phyloP scores from a whole-genome alignment of 2,329 filamentous ascomycete species.

The Tolypocladium paradoxum region DNA sequence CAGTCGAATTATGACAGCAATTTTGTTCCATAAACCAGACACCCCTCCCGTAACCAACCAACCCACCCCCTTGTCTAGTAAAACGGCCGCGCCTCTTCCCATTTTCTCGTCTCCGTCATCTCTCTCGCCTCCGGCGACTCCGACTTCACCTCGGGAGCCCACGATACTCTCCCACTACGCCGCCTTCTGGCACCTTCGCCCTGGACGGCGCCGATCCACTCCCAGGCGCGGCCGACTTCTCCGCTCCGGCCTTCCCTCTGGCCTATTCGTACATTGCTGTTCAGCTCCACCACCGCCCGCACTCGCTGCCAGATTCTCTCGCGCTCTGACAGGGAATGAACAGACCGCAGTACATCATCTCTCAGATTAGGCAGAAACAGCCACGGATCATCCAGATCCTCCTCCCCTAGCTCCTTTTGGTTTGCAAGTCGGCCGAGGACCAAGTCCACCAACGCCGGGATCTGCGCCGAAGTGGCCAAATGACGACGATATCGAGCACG shows the following conservation, averaged over 20 bases:
- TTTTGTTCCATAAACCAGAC: not conserved
- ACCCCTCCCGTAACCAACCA: not conserved
- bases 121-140: conserved; percentile 18
- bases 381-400: conserved; percentile 60
- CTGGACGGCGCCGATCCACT: conserved; percentile 53
- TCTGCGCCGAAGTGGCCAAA: conserved; percentile 54
- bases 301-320: conserved; percentile 80
- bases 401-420: conserved; percentile 71
- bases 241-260: conserved; percentile 58
- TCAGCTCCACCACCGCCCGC: conserved; percentile 76
- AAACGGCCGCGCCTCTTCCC: conserved; percentile 31
- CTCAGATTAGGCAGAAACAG: conserved; percentile 81
- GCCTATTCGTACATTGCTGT: conserved; percentile 76
- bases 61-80: conserved; percentile 17
- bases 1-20: not conserved
- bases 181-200: conserved; percentile 34
- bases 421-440: conserved; percentile 73
- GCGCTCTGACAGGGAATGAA: conserved; percentile 66
- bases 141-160: conserved; percentile 26
- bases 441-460: conserved; percentile 76
- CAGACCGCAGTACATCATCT: conserved; percentile 77
- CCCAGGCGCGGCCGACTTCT: conserved; percentile 57
- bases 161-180: conserved; percentile 42
- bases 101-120: conserved; percentile 22
- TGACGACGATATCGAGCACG: conserved; percentile 52